Evolutionary conservation across 768 basidiomycete species (phyloP).

Genomic region (Astraeus odoratus): DNA sequence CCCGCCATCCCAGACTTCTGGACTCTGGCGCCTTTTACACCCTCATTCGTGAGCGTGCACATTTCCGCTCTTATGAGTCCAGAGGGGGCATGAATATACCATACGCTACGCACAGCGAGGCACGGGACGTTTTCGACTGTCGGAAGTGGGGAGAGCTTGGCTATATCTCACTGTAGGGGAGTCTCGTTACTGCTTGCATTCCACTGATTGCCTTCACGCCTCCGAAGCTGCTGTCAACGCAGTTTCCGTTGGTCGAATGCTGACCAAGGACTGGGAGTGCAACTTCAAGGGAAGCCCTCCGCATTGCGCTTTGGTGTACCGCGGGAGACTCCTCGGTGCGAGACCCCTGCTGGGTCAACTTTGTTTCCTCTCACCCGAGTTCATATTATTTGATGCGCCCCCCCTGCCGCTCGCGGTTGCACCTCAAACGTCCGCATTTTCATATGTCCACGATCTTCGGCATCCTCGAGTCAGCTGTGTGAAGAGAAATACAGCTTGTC

Average conservation of each 20-base stretch:
- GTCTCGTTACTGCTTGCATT: no score
- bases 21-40: background rate
- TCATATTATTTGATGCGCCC: background rate
- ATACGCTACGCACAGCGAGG: background rate
- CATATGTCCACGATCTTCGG: no score
- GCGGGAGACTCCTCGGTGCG: background rate
- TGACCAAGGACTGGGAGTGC: background rate
- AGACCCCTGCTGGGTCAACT: background rate
- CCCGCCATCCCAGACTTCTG: background rate
- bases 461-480: no score
- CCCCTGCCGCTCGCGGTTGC: no score
- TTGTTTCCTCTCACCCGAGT: background rate
- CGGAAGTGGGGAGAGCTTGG: no score
- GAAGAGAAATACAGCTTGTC: no score
- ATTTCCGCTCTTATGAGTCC: background rate
- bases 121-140: background rate
- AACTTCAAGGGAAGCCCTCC: background rate
- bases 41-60: background rate
- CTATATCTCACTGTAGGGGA: no score
- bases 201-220: constrained; percentile 1
- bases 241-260: background rate
- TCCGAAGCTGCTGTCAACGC: background rate
- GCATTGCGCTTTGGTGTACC: background rate
- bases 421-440: no score
- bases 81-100: background rate